Percentiles rank a stretch among this genome's conserved stretches.
These are phyloP conservation scores for Phoma sp. DNA, from an alignment of 2,329 filamentous ascomycete genomes.

Conservation along the genomic window DNA sequence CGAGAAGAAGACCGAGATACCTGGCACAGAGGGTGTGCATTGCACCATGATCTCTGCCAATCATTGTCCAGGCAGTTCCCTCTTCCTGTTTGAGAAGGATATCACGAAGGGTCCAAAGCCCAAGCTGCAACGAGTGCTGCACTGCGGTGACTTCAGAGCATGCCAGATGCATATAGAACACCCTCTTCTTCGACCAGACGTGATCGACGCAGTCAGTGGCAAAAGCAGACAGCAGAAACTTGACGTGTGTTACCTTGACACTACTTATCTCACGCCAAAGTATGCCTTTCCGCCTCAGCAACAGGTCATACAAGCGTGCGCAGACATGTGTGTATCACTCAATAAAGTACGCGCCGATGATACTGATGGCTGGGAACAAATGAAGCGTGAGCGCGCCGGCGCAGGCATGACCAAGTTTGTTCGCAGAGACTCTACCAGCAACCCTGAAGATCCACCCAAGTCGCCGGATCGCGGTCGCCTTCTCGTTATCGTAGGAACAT, in stretches of 20 bases:
- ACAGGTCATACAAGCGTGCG: constrained; percentile 85
- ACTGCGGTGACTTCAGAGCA: constrained; percentile 95
- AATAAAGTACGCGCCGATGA: constrained; percentile 69
- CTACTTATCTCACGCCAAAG: constrained; percentile 93
- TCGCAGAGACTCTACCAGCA: constrained; percentile 49
- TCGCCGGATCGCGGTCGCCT: constrained; percentile 66
- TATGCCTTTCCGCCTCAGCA: constrained; percentile 92
- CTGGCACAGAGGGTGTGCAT: constrained; percentile 78
- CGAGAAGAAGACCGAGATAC: constrained; percentile 78
- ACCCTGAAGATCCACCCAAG: constrained; percentile 34
- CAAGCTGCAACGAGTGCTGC: constrained; percentile 78
- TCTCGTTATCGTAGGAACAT: constrained; percentile 92
- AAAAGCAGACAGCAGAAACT: constrained; percentile 82
- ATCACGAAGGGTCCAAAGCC: constrained; percentile 65
- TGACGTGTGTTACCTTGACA: constrained; percentile 95
- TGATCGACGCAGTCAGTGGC: constrained; percentile 71
- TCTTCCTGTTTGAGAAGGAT: constrained; percentile 89
- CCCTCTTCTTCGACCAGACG: constrained; percentile 77
- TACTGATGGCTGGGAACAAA: constrained; percentile 61
- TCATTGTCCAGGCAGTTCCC: constrained; percentile 91
- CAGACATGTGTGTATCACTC: constrained; percentile 82
- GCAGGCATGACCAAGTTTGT: constrained; percentile 69
- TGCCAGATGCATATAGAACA: constrained; percentile 85
- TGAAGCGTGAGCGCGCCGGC: constrained; percentile 61
- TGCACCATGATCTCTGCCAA: constrained; percentile 98